Percentiles rank a stretch among this genome's conserved stretches.
phyloP scores from a whole-genome alignment of 2,329 filamentous ascomycete species.

The Colletotrichum lindemuthianum region DNA sequence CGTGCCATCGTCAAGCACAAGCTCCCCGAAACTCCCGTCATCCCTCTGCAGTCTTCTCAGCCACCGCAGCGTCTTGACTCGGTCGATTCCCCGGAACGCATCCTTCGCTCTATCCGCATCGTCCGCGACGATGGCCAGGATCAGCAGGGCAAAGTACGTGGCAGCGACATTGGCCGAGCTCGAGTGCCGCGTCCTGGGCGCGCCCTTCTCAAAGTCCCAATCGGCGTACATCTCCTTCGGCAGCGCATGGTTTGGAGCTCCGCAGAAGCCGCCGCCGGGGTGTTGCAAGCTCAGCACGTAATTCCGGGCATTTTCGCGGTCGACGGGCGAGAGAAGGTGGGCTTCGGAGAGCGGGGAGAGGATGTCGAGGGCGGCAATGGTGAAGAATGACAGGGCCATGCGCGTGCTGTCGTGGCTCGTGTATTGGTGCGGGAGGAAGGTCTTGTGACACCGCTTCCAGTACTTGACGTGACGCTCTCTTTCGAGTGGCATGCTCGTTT shows the following conservation, averaged over 20 bases:
- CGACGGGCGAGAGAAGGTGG: slow-evolving; percentile 55
- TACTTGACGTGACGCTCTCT: slow-evolving; percentile 83
- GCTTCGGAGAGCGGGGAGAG: slow-evolving; percentile 65
- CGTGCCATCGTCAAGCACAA: slow-evolving; percentile 66
- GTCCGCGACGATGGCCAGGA: slow-evolving; percentile 66
- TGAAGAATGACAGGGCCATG: slow-evolving; percentile 90
- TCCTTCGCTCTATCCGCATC: slow-evolving; percentile 48
- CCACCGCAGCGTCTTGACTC: slow-evolving; percentile 77
- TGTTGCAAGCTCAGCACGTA: slow-evolving; percentile 93
- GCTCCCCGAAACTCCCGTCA: slow-evolving; percentile 93
- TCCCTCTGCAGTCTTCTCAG: slow-evolving; percentile 77
- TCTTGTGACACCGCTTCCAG: slow-evolving; percentile 89
- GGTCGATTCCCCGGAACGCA: slow-evolving; percentile 72
- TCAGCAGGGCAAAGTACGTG: slow-evolving; percentile 87
- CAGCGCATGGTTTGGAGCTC: slow-evolving; percentile 76
- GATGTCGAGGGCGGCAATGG: slow-evolving; percentile 84
- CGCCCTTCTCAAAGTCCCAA: slow-evolving; percentile 35
- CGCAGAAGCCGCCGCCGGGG: slow-evolving; percentile 86
- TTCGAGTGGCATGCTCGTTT: slow-evolving; percentile 55
- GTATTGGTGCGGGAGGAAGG: slow-evolving; percentile 83
- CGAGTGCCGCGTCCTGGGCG: slow-evolving; percentile 40
- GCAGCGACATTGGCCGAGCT: slow-evolving; percentile 80
- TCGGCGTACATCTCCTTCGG: slow-evolving; percentile 44
- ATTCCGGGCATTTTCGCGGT: slow-evolving; percentile 60
- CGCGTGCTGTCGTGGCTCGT: slow-evolving; percentile 90